These are phyloP conservation scores for Boeremia lycopersici DNA, from an alignment of 2,329 filamentous ascomycete species.

Conservation along the genomic window DNA sequence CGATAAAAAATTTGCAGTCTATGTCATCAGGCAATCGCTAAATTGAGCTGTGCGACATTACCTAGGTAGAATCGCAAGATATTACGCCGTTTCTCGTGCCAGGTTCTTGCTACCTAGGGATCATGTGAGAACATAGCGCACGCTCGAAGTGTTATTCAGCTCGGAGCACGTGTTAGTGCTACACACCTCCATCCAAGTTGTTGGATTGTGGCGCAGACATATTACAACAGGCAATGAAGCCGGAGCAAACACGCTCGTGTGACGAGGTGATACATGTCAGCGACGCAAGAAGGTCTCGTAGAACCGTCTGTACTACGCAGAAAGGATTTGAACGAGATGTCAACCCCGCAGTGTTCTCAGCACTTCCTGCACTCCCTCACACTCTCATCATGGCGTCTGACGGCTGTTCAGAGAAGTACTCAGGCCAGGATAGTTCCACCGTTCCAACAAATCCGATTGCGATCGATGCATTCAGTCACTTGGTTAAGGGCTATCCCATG, in stretches of 20 bases:
- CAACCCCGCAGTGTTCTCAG: not conserved
- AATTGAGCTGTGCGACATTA: too few species aligned
- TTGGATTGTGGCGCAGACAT: not conserved
- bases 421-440: not conserved
- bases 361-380: not conserved
- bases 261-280: not conserved
- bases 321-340: not conserved
- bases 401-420: not conserved
- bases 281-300: not conserved
- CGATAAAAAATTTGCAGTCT: too few species aligned
- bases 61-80: too few species aligned
- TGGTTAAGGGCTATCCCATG: slow-evolving; percentile 17
- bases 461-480: not conserved
- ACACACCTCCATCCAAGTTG: not conserved
- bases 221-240: not conserved
- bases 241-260: not conserved
- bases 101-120: too few species aligned
- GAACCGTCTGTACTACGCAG: not conserved
- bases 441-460: not conserved
- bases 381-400: not conserved
- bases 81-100: too few species aligned
- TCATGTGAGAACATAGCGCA: too few species aligned
- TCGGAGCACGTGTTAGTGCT: too few species aligned
- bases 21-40: too few species aligned
- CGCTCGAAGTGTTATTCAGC: too few species aligned